Evolutionary conservation across 2,329 filamentous ascomycete species (phyloP).

Genomic region (Aspergillus tamarii): DNA sequence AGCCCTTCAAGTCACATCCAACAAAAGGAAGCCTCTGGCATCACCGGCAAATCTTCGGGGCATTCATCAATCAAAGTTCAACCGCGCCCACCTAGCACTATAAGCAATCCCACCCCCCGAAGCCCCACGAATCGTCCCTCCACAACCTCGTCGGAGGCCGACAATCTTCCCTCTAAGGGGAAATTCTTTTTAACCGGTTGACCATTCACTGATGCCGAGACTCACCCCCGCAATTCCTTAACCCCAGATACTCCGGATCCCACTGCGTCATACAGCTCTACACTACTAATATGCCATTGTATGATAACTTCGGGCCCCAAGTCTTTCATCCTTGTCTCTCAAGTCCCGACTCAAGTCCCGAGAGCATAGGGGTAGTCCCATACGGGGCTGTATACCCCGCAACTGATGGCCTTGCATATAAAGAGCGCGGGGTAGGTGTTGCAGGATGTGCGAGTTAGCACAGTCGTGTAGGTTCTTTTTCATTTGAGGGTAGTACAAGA

Average conservation of each 20-base stretch:
- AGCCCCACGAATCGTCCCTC: background rate
- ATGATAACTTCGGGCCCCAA: background rate
- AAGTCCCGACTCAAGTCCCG: background rate
- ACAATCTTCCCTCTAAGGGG: constrained; percentile 8
- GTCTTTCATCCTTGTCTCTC: background rate
- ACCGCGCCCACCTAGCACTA: background rate
- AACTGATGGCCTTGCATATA: background rate
- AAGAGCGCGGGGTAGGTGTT: background rate
- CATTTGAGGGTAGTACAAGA: background rate
- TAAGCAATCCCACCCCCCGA: background rate
- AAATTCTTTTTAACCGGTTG: background rate
- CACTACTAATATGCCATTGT: background rate
- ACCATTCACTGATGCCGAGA: background rate
- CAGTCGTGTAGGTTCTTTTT: background rate
- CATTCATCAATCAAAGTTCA: constrained; percentile 2
- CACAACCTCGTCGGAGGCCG: background rate
- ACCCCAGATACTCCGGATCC: constrained; percentile 2
- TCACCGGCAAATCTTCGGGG: constrained; percentile 12
- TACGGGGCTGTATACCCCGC: background rate
- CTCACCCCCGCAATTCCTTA: background rate
- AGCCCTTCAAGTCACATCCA: background rate
- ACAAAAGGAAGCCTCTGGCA: background rate
- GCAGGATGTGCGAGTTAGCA: background rate
- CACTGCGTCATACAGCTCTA: background rate
- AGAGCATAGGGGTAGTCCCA: background rate